Conservation (phyloP, 2,329 filamentous ascomycete genomes). For the Stemphylium beticola region DNA sequence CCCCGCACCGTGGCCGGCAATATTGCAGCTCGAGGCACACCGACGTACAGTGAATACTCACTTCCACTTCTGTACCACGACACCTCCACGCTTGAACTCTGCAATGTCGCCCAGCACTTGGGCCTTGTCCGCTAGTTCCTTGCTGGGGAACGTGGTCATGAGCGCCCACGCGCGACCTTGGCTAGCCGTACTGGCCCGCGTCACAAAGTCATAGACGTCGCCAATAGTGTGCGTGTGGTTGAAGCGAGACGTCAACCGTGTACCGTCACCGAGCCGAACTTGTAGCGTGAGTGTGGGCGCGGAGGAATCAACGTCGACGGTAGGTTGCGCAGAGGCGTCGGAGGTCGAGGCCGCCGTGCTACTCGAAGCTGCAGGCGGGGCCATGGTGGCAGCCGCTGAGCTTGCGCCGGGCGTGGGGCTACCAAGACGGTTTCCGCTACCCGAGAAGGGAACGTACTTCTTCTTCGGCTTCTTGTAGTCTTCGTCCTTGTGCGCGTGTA, state of each 20-base stretch:
- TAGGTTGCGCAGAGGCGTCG: slow-evolving; percentile 48
- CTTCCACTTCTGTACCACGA: slow-evolving; percentile 64
- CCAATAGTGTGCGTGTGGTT: slow-evolving; percentile 79
- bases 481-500: slow-evolving; percentile 75
- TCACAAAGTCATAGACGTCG: slow-evolving; percentile 78
- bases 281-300: slow-evolving; percentile 74
- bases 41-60: slow-evolving; percentile 15
- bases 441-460: slow-evolving; percentile 76
- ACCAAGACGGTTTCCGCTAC: slow-evolving; percentile 74
- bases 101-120: slow-evolving; percentile 55
- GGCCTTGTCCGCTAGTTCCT: slow-evolving; percentile 74
- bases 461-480: slow-evolving; percentile 76
- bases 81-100: slow-evolving; percentile 60
- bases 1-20: neutral
- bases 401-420: slow-evolving; percentile 72
- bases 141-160: slow-evolving; percentile 83
- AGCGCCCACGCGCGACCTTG: slow-evolving; percentile 71
- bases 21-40: slow-evolving; percentile 1
- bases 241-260: slow-evolving; percentile 78
- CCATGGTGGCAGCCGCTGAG: slow-evolving; percentile 42
- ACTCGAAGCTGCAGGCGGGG: slow-evolving; percentile 44
- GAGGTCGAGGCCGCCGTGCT: slow-evolving; percentile 32
- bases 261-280: slow-evolving; percentile 79
- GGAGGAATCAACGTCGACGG: slow-evolving; percentile 65
- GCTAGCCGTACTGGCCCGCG: slow-evolving; percentile 65